Evolutionary conservation across 495 filamentous ascomycete genomes (phyloP), one percentile per base, ranked within the genome.

Genomic region (Penicillium parvum): DNA sequence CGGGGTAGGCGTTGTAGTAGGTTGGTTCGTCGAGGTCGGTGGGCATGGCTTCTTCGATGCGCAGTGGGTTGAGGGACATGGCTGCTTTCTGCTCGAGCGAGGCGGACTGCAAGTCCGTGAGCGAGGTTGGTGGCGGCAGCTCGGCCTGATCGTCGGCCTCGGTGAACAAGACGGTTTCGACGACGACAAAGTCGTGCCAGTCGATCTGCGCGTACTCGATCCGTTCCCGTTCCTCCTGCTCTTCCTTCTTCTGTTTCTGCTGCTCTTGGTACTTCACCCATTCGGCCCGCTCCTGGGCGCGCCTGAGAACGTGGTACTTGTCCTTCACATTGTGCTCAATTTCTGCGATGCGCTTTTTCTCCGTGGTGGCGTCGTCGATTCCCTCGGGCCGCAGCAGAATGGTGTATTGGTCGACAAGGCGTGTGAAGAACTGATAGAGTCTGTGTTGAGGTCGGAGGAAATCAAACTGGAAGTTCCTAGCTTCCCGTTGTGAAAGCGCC

Each of bases 181-280:
- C 90, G 19, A 98, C 83, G 17, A 90, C 84, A 50, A 97, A 97
- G 63, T 97, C 92, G 54, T 96, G 89, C 92, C 92, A 98, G 60
- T 98, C 92, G 50, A 98, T 92, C 55, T 91, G 84, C 7, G 86
- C 83, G 56, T 91, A 97, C 47, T 86, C 79, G 15, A 94, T 64
- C 40, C 81, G 80, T 63, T 96, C 89, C 53, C 85, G 81, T 60
- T 95, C 88, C 32, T 83, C 84, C 48, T 90, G 80, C 55, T 95
- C 88, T 53, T 95, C 90, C 50, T 92, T 85, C 73, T 88, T 85
- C 42, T 81, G 77, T 62, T 91, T 95, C 64, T 96, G 86, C 40
- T 83, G 75, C 49, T 90, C 84, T 58, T 90, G 84, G 57, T 81
- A 85, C 58, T 85, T 88, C 40, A 84, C 76, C 79, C 87, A 97